Evolutionary conservation across 768 basidiomycete genomes (phyloP), one percentile per base, ranked within the genome.

Genomic region (Candolleomyces efflorescens): DNA sequence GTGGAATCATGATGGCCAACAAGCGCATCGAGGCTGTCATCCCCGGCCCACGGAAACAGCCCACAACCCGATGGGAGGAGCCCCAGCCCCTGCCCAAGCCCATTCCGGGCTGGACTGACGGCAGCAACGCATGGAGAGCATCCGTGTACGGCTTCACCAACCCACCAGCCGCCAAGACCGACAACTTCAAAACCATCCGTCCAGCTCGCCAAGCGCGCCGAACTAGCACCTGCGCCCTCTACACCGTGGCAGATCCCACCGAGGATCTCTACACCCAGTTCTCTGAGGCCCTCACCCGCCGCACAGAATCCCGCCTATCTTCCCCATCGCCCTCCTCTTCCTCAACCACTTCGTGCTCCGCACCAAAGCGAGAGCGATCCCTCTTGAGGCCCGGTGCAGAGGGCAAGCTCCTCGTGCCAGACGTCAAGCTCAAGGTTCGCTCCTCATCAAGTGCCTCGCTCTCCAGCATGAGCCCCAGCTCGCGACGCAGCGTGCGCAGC

Each of bases 51-150:
- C 58, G 65, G n/a, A 78, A 75, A 63, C 73, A 75, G 57, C 62
- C 72, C 45, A 56, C 57, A 1, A 61, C 68, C 9, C 71, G 63
- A 37, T 60, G 68, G 52, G 49, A 63, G n/a, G 59, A 64, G 11
- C 61, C 67, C 3, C 57, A 64, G 9, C 71, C 72, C 53, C 71
- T 73, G 1, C 71, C 67, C 46, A 75, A 74, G 18, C 69, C 71
- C 2, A 79, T 86, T 32, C 82, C 83, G 0, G 85, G 86, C 10
- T 87, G 85, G 86, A 86, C 82, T 0, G 85, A 87, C 58, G 85
- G 85, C 44, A 78, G 75, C 17, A 74, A 82, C 56, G 82, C 80
- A 0, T 87, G 85, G 85, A 80, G 85, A n/a, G 75, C 83, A 0
- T 74, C 72, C 6, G 77, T 84, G 0, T 87, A 87, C 65, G 77